Base-by-base conservation (phyloP, 148 eudicot genomes). In the Chenopodium berlandieri region DNA sequence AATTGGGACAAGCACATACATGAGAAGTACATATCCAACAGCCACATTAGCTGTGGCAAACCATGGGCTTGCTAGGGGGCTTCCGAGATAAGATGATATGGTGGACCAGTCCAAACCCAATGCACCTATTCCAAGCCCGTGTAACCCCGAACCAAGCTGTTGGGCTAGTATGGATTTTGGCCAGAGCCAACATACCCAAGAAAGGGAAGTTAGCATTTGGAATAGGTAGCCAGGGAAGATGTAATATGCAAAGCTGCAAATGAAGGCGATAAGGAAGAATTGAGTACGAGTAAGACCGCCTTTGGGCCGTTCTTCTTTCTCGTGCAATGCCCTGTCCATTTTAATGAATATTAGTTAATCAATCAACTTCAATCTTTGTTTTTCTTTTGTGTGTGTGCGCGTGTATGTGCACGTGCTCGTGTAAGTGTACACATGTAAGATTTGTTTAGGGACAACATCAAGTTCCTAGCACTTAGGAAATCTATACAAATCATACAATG, bases 41-140 rank as follows among this genome's bases (percentile, higher is more conserved):
- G 97, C 99, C 58, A 97, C 98, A 84, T 97, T 97, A 50, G 98
- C 99, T 5, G 99, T 97, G 72, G 99, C 99, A 31, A 97, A 97
- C 99, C 99, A 97, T 0, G 98, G 99, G 86, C 99, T 94, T 27
- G 98, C 99, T 1, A 97, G 84, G 13, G 99, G 99, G 89, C 99
- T 94, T 81, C 99, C 98, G 8, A 97, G 94, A 86, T 97, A 97
- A 10, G 99, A 86, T 1, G 99, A 94, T 79, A 90, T 92, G 30
- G 97, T 86, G 86, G 99, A 91, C 99, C 98, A 97, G 81, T 97
- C 99, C 1, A 97, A 65, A 54, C 98, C 98, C 60, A 97, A 66
- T 32, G 97, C 94, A 0, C 90, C 86, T 0, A 97, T 88, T 2
- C 99, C 99, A 12, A 97, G 97, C 34, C 98, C 99, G 1, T 88